A percentile compares a stretch with the other conserved stretches of the same genome.
These are phyloP conservation scores for Eutrema salsugineum DNA, from an alignment of 441 rosid genomes.

Conservation along the genomic window DNA sequence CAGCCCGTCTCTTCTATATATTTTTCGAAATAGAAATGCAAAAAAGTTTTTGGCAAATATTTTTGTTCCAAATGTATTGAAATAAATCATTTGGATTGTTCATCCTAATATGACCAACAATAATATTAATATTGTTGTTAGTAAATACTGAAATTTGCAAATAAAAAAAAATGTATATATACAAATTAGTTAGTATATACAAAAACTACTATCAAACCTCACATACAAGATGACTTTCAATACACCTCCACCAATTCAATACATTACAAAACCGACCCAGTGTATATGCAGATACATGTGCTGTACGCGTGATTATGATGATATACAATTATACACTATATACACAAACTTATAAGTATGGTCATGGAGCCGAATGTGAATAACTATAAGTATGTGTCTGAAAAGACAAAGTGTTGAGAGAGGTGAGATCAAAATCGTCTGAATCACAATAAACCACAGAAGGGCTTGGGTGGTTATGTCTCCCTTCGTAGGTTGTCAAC, in stretches of 20 bases:
- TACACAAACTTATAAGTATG: neutral
- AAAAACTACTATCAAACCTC: neutral
- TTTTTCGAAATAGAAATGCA: too few species aligned
- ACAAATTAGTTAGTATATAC: conserved; percentile 1
- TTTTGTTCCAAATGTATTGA: too few species aligned
- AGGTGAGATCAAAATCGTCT: conserved; percentile 21
- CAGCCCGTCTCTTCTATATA: too few species aligned
- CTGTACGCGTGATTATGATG: neutral
- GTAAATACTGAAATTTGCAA: too few species aligned
- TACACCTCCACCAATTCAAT: conserved; percentile 1
- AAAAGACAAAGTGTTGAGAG: conserved; percentile 20
- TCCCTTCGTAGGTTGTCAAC: conserved; percentile 28
- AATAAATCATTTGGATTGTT: too few species aligned
- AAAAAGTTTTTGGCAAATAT: too few species aligned
- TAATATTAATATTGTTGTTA: too few species aligned
- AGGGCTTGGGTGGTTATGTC: conserved; percentile 32
- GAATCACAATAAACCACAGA: conserved; percentile 31
- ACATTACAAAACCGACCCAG: conserved; percentile 16
- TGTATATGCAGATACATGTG: conserved; percentile 3
- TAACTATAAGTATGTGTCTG: conserved; percentile 8
- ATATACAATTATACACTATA: conserved; percentile 1
- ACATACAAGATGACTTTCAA: conserved; percentile 2
- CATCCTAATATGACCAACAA: too few species aligned
- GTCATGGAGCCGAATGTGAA: conserved; percentile 30
- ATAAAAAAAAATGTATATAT: too few species aligned